phyloP scores from a whole-genome alignment of 2,329 filamentous ascomycete genomes.

The Claviceps spartinae region DNA sequence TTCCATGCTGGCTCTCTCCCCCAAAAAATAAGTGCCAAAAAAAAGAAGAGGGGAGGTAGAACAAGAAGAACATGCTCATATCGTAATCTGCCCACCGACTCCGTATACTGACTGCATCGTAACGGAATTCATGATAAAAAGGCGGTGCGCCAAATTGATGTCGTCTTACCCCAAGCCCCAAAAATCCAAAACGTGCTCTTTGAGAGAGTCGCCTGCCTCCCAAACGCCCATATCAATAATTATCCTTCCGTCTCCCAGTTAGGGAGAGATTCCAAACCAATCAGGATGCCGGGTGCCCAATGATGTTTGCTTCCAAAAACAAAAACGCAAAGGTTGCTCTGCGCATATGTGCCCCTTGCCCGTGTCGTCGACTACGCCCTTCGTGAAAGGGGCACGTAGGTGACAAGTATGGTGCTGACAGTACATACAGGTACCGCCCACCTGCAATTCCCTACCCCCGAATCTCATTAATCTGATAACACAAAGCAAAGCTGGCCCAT shows the following conservation, averaged over 20 bases:
- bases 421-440: background rate
- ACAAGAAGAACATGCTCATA: background rate
- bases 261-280: background rate
- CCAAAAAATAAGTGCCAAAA: background rate
- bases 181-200: constrained; percentile 1
- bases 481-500: constrained; percentile 24
- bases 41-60: background rate
- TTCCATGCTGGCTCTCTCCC: background rate
- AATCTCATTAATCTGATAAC: constrained; percentile 21
- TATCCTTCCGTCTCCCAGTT: background rate
- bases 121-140: constrained; percentile 1
- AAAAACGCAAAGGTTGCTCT: background rate
- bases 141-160: background rate
- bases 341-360: background rate
- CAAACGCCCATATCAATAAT: constrained; percentile 5
- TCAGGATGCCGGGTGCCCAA: background rate
- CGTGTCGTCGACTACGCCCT: background rate
- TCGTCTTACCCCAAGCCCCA: background rate
- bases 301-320: background rate
- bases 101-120: background rate
- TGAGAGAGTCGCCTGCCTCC: background rate
- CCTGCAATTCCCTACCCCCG: constrained; percentile 13
- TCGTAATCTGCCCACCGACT: background rate
- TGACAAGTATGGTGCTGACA: background rate
- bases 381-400: background rate